These are phyloP conservation scores for Ogataea chonburiensis DNA, from an alignment of 805 yeast genomes.

Conservation along the genomic window DNA sequence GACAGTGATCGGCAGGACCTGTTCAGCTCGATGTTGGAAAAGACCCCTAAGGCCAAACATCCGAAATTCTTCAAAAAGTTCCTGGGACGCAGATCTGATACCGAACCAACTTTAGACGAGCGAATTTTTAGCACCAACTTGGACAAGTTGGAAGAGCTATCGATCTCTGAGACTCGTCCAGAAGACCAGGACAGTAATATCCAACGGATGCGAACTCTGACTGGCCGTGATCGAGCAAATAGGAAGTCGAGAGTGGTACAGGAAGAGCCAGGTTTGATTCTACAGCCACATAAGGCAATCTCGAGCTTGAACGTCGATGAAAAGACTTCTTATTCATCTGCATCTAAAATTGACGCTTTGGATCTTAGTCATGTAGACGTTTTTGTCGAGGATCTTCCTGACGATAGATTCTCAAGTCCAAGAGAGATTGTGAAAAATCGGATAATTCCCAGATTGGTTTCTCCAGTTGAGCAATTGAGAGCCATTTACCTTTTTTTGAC, in stretches of 20 bases:
- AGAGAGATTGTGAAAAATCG: slow-evolving; percentile 54
- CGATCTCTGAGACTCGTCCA: slow-evolving; percentile 14
- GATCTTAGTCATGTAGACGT: slow-evolving; percentile 43
- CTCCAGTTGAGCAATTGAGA: slow-evolving; percentile 58
- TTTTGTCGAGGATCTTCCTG: slow-evolving; percentile 37
- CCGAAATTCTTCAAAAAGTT: slow-evolving; percentile 47
- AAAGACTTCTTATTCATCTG: slow-evolving; percentile 9
- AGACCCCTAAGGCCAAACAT: slow-evolving; percentile 39
- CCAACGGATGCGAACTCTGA: slow-evolving; percentile 51
- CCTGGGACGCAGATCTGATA: slow-evolving; percentile 34
- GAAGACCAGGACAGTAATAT: not conserved
- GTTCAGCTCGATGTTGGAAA: slow-evolving; percentile 44
- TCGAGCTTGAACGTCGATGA: slow-evolving; percentile 50
- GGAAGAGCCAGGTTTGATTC: slow-evolving; percentile 57
- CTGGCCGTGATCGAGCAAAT: slow-evolving; percentile 63
- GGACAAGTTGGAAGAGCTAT: slow-evolving; percentile 31
- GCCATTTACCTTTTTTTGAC: slow-evolving; percentile 64
- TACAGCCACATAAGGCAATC: slow-evolving; percentile 58
- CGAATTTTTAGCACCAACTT: slow-evolving; percentile 27
- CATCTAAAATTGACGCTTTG: slow-evolving; percentile 21
- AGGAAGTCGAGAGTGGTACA: slow-evolving; percentile 65
- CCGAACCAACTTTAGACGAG: slow-evolving; percentile 35
- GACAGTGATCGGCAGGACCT: slow-evolving; percentile 29
- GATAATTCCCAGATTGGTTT: slow-evolving; percentile 50
- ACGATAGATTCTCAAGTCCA: slow-evolving; percentile 45